Conservation (phyloP, 352 stramenopile genomes). For the Globisporangium echinulatum region DNA sequence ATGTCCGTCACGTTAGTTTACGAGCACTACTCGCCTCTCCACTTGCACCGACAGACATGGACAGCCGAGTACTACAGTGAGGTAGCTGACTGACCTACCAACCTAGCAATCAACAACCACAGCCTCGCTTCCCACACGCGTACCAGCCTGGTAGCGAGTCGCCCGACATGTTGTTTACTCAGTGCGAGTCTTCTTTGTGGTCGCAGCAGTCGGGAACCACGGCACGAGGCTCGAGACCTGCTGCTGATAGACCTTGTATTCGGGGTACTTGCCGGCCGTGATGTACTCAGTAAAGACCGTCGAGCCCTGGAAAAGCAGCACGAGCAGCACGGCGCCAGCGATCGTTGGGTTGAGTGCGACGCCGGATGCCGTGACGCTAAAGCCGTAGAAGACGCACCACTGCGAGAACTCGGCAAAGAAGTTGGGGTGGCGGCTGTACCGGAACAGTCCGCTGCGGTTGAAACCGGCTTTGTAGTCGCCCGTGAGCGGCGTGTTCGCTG, state of each 20-base stretch:
- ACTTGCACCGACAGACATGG: no score
- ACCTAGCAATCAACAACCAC: no score
- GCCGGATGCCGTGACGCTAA: slow-evolving; percentile 62
- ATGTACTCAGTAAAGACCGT: slow-evolving; percentile 89
- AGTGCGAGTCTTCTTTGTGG: no score
- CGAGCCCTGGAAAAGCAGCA: slow-evolving; percentile 88
- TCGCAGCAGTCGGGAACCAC: slow-evolving; percentile 26
- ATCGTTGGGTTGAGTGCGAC: slow-evolving; percentile 63
- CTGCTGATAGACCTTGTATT: slow-evolving; percentile 85
- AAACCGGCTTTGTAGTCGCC: slow-evolving; percentile 69
- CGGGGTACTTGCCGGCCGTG: slow-evolving; percentile 83
- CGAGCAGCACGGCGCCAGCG: slow-evolving; percentile 73
- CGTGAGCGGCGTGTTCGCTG: slow-evolving; percentile 47
- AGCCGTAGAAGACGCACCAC: slow-evolving; percentile 91
- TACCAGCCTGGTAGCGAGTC: no score
- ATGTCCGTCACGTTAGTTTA: no score
- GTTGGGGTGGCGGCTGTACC: slow-evolving; percentile 91
- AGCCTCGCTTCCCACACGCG: no score
- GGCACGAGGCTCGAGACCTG: slow-evolving; percentile 58
- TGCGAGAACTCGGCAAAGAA: slow-evolving; percentile 89
- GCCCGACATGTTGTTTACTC: no score
- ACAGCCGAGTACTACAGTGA: no score
- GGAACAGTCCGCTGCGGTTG: slow-evolving; percentile 86
- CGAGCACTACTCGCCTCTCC: no score
- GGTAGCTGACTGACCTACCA: no score